Evolutionary conservation across 805 yeast genomes (phyloP).

Genomic region (Metschnikowia santaceciliae): DNA sequence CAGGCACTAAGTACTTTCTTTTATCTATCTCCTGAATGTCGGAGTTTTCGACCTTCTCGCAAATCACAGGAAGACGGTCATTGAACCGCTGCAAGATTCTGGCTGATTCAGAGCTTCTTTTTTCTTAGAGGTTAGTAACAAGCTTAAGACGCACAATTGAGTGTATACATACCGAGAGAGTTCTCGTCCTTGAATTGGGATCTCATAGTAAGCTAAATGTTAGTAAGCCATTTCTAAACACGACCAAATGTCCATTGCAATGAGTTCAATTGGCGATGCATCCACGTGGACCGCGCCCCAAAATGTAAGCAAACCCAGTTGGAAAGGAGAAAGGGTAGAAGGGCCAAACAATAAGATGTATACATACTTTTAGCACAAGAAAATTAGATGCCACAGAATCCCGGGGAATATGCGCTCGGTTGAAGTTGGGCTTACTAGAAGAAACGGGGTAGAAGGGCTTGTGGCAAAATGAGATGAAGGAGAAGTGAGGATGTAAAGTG

Average conservation of each 20-base stretch:
- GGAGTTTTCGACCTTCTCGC: conserved; percentile 95
- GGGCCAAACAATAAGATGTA: not conserved
- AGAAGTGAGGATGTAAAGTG: not conserved
- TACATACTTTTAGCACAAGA: conserved; percentile 2
- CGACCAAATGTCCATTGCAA: too few species aligned
- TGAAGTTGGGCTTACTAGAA: not conserved
- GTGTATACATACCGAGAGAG: conserved; percentile 71
- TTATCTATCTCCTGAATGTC: conserved; percentile 96
- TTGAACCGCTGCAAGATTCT: conserved; percentile 84
- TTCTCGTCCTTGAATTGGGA: conserved; percentile 94
- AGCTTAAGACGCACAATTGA: not conserved
- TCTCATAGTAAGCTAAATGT: conserved; percentile 51
- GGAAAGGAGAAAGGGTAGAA: not conserved
- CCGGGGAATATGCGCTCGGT: not conserved
- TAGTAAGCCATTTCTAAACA: not conserved
- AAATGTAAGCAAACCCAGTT: conserved; percentile 1
- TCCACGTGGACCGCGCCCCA: conserved; percentile 3
- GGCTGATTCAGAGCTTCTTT: conserved; percentile 91
- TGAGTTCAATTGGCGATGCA: not conserved
- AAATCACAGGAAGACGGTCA: conserved; percentile 93
- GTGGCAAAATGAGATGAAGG: conserved; percentile 3
- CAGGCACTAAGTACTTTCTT: conserved; percentile 94
- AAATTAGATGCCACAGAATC: not conserved
- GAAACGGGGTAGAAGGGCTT: not conserved
- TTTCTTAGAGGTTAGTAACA: conserved; percentile 44